Conservation (phyloP, 768 basidiomycete species). For the Leccinum sublutescens region DNA sequence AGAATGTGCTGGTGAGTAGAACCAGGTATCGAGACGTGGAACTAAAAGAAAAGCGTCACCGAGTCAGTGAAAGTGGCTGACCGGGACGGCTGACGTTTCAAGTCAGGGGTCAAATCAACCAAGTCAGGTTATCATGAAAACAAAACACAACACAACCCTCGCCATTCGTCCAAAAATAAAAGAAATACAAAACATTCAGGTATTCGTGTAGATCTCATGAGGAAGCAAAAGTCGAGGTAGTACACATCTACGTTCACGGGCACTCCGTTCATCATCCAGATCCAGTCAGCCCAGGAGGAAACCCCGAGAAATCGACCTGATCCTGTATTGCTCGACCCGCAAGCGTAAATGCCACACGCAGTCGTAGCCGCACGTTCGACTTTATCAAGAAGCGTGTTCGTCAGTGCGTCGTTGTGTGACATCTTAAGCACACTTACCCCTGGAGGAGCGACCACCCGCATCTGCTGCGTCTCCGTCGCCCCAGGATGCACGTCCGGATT, state of each 20-base stretch:
- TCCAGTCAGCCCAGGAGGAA: conserved; percentile 73
- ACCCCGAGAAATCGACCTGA: conserved; percentile 91
- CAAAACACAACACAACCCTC: conserved; percentile 5
- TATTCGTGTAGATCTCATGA: conserved; percentile 24
- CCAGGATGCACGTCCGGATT: conserved; percentile 77
- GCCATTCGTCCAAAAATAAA: background rate
- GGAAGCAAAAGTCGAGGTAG: conserved; percentile 10
- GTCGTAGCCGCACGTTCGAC: conserved; percentile 80
- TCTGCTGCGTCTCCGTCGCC: conserved; percentile 87
- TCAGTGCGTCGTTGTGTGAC: conserved; percentile 4
- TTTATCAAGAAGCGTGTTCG: conserved; percentile 30
- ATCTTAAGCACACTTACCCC: conserved; percentile 56
- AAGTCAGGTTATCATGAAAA: conserved; percentile 5
- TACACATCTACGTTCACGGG: conserved; percentile 16
- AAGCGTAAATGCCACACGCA: conserved; percentile 78
- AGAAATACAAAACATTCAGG: conserved; percentile 1
- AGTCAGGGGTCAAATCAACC: conserved; percentile 20
- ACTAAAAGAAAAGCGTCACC: background rate
- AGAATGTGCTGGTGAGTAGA: conserved; percentile 20
- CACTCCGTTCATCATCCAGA: conserved; percentile 25
- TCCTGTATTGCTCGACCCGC: conserved; percentile 77
- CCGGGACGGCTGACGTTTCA: conserved; percentile 12
- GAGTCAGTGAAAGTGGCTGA: conserved; percentile 20
- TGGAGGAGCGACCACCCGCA: conserved; percentile 85
- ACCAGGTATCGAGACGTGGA: background rate